Conservation (phyloP, 129 eudicot genomes). For the Lactuca sativa region DNA sequence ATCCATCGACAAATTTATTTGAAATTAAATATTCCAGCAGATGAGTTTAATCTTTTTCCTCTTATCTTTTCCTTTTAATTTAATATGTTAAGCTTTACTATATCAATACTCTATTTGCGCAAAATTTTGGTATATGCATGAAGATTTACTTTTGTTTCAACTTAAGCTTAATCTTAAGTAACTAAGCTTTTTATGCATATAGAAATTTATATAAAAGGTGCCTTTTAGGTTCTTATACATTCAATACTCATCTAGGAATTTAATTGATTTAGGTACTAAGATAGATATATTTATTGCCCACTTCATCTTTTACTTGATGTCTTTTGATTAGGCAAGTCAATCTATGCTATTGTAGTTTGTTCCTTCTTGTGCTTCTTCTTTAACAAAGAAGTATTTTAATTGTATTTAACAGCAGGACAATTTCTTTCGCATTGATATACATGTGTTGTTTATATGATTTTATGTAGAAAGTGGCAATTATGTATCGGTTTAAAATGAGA, state of each 20-base stretch:
- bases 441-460: slow-evolving; percentile 4
- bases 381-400: not conserved
- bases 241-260: not conserved
- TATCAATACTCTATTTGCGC: not conserved
- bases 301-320: not conserved
- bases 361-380: not conserved
- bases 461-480: slow-evolving; percentile 1
- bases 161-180: not conserved
- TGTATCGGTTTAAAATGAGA: not conserved
- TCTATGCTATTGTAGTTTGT: not conserved
- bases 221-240: not conserved
- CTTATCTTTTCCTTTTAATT: not conserved
- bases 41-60: not conserved
- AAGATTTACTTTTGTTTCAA: not conserved
- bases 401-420: not conserved
- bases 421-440: not conserved
- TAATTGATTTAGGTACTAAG: not conserved
- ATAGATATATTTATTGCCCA: not conserved
- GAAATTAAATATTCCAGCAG: slow-evolving; percentile 7
- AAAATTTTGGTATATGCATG: not conserved
- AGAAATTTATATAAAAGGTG: not conserved
- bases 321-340: slow-evolving; percentile 1
- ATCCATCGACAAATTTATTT: slow-evolving; percentile 7
- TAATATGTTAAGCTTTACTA: not conserved
- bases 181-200: not conserved